Percentiles rank a stretch among this genome's conserved stretches.
Evolutionary conservation across 78 protist species (phyloP).

Genomic region (Dictyostelium intermedium): DNA sequence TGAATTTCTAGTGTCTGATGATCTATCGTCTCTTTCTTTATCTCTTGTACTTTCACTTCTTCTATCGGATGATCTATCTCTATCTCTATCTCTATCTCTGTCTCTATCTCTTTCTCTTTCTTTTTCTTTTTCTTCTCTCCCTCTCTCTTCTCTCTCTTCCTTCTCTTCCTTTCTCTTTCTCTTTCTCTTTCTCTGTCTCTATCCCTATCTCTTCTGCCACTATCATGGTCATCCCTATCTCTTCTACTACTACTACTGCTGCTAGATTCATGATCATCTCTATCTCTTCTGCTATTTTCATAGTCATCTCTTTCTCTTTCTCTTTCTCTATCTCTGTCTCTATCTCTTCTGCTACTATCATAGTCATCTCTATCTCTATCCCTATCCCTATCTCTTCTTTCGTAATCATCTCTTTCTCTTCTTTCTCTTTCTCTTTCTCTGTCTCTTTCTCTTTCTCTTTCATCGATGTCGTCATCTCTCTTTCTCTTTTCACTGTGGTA

Average conservation of each 20-base stretch:
- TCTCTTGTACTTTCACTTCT: slow-evolving; percentile 4
- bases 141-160: slow-evolving; percentile 22
- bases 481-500: slow-evolving; percentile 39
- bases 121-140: background rate
- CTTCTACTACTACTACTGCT: slow-evolving; percentile 33
- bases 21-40: slow-evolving; percentile 27
- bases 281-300: background rate
- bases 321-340: slow-evolving; percentile 6
- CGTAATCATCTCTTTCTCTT: slow-evolving; percentile 19
- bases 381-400: background rate
- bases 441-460: slow-evolving; percentile 46
- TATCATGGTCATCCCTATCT: background rate
- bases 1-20: slow-evolving; percentile 3
- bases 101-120: slow-evolving; percentile 7
- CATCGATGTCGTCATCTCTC: slow-evolving; percentile 59
- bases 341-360: background rate
- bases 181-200: background rate
- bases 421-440: slow-evolving; percentile 60
- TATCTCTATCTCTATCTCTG: slow-evolving; percentile 7
- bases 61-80: slow-evolving; percentile 30
- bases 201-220: background rate
- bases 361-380: slow-evolving; percentile 1
- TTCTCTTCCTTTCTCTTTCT: background rate
- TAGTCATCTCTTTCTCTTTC: background rate
- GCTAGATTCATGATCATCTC: background rate